A percentile compares a stretch with the other conserved stretches of the same genome.
phyloP scores from a whole-genome alignment of 2,329 filamentous ascomycete species.

The Zasmidium citrigriseum region DNA sequence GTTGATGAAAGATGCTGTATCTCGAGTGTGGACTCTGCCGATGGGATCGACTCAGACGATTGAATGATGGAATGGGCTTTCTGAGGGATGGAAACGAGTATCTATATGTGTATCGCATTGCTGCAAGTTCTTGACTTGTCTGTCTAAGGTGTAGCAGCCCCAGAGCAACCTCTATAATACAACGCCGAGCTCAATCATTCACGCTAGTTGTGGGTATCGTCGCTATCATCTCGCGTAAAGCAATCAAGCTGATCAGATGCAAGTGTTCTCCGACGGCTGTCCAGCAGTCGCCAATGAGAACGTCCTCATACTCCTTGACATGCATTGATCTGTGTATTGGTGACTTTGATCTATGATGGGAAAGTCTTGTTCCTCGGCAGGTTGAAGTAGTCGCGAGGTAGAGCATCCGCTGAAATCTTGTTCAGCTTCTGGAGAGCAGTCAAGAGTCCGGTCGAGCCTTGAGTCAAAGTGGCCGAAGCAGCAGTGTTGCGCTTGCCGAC shows the following conservation, averaged over 20 bases:
- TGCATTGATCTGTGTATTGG: background rate
- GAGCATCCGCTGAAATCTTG: constrained; percentile 31
- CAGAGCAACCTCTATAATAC: background rate
- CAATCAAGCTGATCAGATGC: constrained; percentile 2
- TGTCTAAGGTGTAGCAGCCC: too few species aligned
- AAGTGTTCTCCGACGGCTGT: background rate
- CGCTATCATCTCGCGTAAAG: constrained; percentile 5
- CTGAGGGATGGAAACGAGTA: too few species aligned
- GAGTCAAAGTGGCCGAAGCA: constrained; percentile 79
- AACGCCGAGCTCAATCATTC: background rate
- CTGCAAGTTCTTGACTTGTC: too few species aligned
- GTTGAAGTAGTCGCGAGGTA: constrained; percentile 31
- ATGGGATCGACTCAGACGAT: too few species aligned
- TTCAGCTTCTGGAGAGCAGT: constrained; percentile 33
- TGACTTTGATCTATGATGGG: constrained; percentile 2
- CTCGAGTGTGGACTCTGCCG: too few species aligned
- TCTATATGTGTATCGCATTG: too few species aligned
- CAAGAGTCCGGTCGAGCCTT: constrained; percentile 78
- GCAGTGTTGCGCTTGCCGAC: constrained; percentile 86
- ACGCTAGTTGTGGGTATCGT: background rate
- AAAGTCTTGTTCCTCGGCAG: constrained; percentile 24
- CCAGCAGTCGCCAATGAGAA: background rate
- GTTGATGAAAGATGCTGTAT: too few species aligned
- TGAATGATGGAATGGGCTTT: too few species aligned
- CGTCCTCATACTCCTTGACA: background rate